Conservation (phyloP, 1,284 basidiomycete genomes). For the Takashimella tepidaria region DNA sequence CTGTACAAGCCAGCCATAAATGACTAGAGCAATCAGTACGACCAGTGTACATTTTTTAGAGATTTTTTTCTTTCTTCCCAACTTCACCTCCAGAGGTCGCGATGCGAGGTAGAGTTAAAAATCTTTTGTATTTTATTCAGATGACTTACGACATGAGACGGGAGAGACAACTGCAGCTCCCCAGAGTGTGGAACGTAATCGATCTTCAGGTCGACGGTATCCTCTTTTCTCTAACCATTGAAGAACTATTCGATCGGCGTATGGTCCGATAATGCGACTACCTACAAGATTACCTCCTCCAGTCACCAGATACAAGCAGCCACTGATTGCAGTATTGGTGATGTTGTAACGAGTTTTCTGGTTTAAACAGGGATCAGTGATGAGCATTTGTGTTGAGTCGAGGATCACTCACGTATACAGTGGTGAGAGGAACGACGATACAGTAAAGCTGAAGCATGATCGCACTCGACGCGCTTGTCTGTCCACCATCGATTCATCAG, state of each 20-base stretch:
- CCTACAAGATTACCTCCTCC: conserved; percentile 62
- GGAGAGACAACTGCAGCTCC: conserved; percentile 53
- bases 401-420: conserved; percentile 4
- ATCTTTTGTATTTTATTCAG: too few relatives aligned
- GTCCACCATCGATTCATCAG: too few relatives aligned
- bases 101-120: not conserved
- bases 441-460: conserved; percentile 37
- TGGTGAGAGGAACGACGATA: conserved; percentile 14
- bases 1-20: conserved; percentile 42
- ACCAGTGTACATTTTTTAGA: too few relatives aligned
- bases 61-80: not conserved
- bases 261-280: conserved; percentile 53
- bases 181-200: conserved; percentile 53
- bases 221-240: conserved; percentile 53
- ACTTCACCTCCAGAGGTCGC: not conserved
- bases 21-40: too few relatives aligned
- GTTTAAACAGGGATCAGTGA: too few relatives aligned
- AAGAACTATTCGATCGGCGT: conserved; percentile 54
- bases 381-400: too few relatives aligned
- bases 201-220: conserved; percentile 57
- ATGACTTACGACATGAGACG: conserved; percentile 28
- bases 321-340: conserved; percentile 56
- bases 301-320: conserved; percentile 57
- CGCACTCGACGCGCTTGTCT: conserved; percentile 22
- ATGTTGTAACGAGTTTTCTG: conserved; percentile 59